A percentile compares a stretch with the other conserved stretches of the same genome.
These are phyloP conservation scores for Trichoderma hamatum DNA, from an alignment of 2,329 filamentous ascomycete genomes.

Conservation along the genomic window DNA sequence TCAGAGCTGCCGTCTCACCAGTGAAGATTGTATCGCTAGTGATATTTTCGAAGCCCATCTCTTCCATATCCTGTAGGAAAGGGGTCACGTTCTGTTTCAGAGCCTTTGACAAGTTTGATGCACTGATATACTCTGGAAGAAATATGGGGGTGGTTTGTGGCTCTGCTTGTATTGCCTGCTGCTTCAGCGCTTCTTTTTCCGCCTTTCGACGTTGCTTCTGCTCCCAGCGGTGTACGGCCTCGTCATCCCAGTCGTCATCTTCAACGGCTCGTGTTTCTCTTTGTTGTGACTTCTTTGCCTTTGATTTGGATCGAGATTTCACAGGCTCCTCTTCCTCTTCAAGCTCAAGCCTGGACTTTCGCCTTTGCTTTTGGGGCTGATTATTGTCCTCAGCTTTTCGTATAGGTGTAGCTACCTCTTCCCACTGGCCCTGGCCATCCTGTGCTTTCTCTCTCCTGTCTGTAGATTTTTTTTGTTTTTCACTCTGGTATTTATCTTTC, in stretches of 20 bases:
- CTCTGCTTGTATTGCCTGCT: conserved; percentile 45
- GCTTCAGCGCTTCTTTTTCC: conserved; percentile 47
- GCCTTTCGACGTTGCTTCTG: conserved; percentile 47
- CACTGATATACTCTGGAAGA: conserved; percentile 88
- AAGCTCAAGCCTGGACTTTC: conserved; percentile 40
- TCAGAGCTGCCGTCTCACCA: conserved; percentile 84
- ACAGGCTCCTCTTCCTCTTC: conserved; percentile 30
- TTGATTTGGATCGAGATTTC: conserved; percentile 32
- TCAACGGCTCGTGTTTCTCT: conserved; percentile 28
- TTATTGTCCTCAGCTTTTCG: conserved; percentile 20
- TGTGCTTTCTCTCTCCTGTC: neutral
- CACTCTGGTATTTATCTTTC: conserved; percentile 11
- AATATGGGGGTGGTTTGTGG: conserved; percentile 63
- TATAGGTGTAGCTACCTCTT: neutral
- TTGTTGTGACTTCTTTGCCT: conserved; percentile 34
- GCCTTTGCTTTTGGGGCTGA: conserved; percentile 31
- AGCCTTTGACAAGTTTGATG: conserved; percentile 77
- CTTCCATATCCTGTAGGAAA: conserved; percentile 75
- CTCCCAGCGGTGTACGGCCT: conserved; percentile 42
- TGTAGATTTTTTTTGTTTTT: neutral
- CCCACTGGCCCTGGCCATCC: neutral
- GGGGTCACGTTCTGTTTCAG: conserved; percentile 70
- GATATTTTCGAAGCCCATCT: conserved; percentile 88
- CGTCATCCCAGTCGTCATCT: conserved; percentile 47
- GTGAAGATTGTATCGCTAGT: conserved; percentile 84